These are phyloP conservation scores for Pichia sp. DNA, from an alignment of 1,139 yeast genomes.

Conservation along the genomic window DNA sequence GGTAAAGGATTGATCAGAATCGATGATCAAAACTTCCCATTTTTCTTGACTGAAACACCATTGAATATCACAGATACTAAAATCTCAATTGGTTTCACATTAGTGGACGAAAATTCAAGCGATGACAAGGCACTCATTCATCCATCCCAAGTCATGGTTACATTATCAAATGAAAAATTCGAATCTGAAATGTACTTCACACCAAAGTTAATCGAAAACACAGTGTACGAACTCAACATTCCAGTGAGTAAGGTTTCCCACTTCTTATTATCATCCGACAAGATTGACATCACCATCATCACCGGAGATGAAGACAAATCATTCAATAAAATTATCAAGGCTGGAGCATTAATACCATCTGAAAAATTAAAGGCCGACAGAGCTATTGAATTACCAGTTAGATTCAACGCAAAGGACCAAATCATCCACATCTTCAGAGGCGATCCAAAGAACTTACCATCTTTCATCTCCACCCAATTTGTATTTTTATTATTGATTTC, in stretches of 20 bases:
- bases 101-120: conserved; percentile 8
- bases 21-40: conserved; percentile 17
- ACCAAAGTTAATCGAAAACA: conserved; percentile 22
- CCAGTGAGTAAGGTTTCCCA: conserved; percentile 22
- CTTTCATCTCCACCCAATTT: conserved; percentile 55
- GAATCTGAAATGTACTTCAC: conserved; percentile 19
- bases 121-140: not conserved
- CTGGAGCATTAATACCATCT: conserved; percentile 25
- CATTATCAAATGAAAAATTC: conserved; percentile 19
- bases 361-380: conserved; percentile 18
- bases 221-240: conserved; percentile 21
- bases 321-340: conserved; percentile 19
- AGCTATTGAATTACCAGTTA: conserved; percentile 34
- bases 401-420: conserved; percentile 58
- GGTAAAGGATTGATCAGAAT: conserved; percentile 20
- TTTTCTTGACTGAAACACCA: conserved; percentile 11
- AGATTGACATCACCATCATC: conserved; percentile 25
- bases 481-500: conserved; percentile 42
- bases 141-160: conserved; percentile 28
- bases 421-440: conserved; percentile 66
- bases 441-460: conserved; percentile 54
- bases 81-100: conserved; percentile 20
- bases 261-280: conserved; percentile 21
- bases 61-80: conserved; percentile 21
- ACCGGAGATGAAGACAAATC: conserved; percentile 27